phyloP scores from a whole-genome alignment of 2,329 filamentous ascomycete genomes.

The Lomentospora prolificans region DNA sequence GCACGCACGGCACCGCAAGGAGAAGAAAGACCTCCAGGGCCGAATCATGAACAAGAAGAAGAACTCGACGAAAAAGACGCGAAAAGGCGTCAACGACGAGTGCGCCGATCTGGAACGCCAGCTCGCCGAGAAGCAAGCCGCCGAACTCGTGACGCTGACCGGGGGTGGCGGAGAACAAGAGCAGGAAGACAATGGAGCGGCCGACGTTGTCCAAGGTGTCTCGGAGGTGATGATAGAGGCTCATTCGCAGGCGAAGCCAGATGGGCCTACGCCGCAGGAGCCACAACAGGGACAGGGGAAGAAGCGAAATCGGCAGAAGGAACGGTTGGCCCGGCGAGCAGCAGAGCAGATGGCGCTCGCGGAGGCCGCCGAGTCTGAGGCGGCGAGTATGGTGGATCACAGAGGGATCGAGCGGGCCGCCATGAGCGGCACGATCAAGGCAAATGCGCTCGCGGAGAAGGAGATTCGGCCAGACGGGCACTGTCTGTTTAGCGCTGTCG shows the following conservation, averaged over 20 bases:
- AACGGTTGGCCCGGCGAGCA: conserved; percentile 76
- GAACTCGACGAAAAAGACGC: conserved; percentile 80
- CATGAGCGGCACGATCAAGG: conserved; percentile 59
- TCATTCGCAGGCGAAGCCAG: conserved; percentile 7
- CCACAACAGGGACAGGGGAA: conserved; percentile 28
- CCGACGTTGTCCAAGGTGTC: conserved; percentile 12
- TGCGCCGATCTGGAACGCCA: conserved; percentile 61
- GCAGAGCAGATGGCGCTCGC: conserved; percentile 69
- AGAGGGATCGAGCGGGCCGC: conserved; percentile 58
- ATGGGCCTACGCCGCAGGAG: neutral
- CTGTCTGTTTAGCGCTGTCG: conserved; percentile 86
- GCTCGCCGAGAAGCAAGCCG: conserved; percentile 55
- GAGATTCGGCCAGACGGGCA: conserved; percentile 86
- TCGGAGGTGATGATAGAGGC: conserved; percentile 15
- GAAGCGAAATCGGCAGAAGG: conserved; percentile 87
- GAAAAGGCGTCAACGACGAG: conserved; percentile 65
- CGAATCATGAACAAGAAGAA: conserved; percentile 94
- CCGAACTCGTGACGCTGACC: conserved; percentile 40
- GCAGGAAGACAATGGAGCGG: conserved; percentile 12
- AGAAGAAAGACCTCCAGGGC: conserved; percentile 76
- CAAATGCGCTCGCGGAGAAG: conserved; percentile 58
- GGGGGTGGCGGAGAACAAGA: conserved; percentile 19
- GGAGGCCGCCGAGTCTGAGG: conserved; percentile 63
- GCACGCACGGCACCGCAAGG: conserved; percentile 73
- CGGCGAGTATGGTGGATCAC: conserved; percentile 61